Evolutionary conservation across 1,284 basidiomycete genomes (phyloP).

Genomic region (Boletellus dicymbophilus): DNA sequence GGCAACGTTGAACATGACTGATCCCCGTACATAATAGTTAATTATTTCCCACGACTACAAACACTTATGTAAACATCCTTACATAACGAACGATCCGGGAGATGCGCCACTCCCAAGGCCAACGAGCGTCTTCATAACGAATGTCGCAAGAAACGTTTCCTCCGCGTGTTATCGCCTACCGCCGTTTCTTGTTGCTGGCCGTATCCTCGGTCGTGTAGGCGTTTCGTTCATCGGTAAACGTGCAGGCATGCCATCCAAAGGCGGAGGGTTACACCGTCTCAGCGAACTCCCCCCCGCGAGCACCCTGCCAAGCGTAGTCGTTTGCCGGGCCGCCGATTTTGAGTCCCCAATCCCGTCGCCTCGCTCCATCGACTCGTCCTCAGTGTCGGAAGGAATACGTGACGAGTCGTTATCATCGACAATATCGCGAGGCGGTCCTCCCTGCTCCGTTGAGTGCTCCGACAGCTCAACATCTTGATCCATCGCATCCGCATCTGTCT

Average conservation of each 20-base stretch:
- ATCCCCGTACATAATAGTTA: slow-evolving; percentile 15
- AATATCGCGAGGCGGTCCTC: slow-evolving; percentile 39
- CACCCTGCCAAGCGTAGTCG: slow-evolving; percentile 14
- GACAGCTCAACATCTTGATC: slow-evolving; percentile 62
- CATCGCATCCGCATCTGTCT: slow-evolving; percentile 62
- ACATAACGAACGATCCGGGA: slow-evolving; percentile 18
- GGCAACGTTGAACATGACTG: background rate
- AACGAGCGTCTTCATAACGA: slow-evolving; percentile 7
- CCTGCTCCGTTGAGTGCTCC: slow-evolving; percentile 50
- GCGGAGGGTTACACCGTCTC: slow-evolving; percentile 23
- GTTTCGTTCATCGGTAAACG: slow-evolving; percentile 54
- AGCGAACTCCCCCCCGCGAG: slow-evolving; percentile 18
- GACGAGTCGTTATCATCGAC: slow-evolving; percentile 31
- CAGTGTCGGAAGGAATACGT: slow-evolving; percentile 22
- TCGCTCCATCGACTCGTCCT: slow-evolving; percentile 35
- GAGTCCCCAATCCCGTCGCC: slow-evolving; percentile 36
- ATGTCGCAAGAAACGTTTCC: slow-evolving; percentile 15
- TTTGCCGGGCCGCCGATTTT: slow-evolving; percentile 35
- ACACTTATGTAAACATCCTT: slow-evolving; percentile 7
- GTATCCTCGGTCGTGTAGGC: slow-evolving; percentile 59
- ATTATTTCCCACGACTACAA: slow-evolving; percentile 33
- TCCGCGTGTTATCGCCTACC: slow-evolving; percentile 26
- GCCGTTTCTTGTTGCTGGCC: slow-evolving; percentile 24
- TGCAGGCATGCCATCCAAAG: slow-evolving; percentile 29
- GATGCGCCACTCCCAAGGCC: slow-evolving; percentile 2